These are phyloP conservation scores for Termitomyces sp. DNA, from an alignment of 768 basidiomycete species.

Conservation along the genomic window DNA sequence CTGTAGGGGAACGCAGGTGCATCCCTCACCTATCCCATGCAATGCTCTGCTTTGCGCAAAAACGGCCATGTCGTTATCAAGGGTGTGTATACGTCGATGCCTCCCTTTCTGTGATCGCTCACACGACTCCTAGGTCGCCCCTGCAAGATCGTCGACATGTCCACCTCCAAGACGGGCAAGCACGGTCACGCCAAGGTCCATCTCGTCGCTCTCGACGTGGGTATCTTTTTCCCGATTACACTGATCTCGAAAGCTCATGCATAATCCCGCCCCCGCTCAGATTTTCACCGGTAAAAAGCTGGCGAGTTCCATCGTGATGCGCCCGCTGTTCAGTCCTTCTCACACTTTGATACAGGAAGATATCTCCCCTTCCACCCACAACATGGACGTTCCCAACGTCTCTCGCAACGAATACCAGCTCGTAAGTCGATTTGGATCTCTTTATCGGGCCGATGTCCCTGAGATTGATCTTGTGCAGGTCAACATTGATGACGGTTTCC, in stretches of 20 bases:
- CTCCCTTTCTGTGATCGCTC: background rate
- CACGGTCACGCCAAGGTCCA: constrained; percentile 99
- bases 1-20: constrained; percentile 66
- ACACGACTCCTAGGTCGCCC: constrained; percentile 56
- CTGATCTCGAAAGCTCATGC: constrained; percentile 8
- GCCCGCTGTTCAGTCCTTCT: background rate
- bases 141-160: constrained; percentile 99
- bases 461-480: constrained; percentile 35
- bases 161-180: constrained; percentile 99
- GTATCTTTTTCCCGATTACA: constrained; percentile 25
- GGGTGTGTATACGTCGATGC: constrained; percentile 34
- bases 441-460: constrained; percentile 7
- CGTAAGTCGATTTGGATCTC: constrained; percentile 34
- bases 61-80: constrained; percentile 96
- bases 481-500: constrained; percentile 91
- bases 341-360: constrained; percentile 58
- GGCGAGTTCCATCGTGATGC: constrained; percentile 42
- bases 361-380: constrained; percentile 96
- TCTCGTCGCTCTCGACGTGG: constrained; percentile 91
- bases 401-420: constrained; percentile 85
- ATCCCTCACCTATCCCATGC: constrained; percentile 78
- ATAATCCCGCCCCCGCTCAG: constrained; percentile 32
- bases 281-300: constrained; percentile 99
- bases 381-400: constrained; percentile 99
- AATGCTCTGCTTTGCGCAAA: constrained; percentile 95